Evolutionary conservation across 2,329 filamentous ascomycete species (phyloP).

Genomic region (Calonectria naviculata): DNA sequence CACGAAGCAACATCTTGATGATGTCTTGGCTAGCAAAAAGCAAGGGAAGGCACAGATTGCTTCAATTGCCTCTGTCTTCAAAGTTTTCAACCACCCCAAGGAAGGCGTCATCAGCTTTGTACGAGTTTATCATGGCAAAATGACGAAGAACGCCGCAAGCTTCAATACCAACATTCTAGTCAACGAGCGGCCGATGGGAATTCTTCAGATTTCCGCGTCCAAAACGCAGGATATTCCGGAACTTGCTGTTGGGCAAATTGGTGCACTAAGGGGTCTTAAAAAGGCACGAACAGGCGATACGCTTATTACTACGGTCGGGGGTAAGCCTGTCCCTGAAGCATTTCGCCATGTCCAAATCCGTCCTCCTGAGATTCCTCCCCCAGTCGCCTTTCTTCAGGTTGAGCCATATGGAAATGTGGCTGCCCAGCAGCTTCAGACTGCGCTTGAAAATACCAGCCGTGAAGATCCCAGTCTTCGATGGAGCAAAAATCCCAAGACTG

Average conservation of each 20-base stretch:
- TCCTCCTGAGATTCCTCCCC: conserved; percentile 89
- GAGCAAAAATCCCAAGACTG: conserved; percentile 86
- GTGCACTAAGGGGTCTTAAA: conserved; percentile 91
- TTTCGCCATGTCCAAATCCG: conserved; percentile 84
- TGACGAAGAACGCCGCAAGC: conserved; percentile 78
- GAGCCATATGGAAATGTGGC: conserved; percentile 83
- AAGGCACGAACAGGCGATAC: conserved; percentile 95
- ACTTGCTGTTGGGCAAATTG: conserved; percentile 89
- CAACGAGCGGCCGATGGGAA: conserved; percentile 82
- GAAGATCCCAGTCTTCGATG: conserved; percentile 95
- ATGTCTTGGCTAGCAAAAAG: conserved; percentile 56
- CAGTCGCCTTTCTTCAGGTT: conserved; percentile 96
- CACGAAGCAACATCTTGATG: conserved; percentile 49
- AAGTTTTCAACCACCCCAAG: conserved; percentile 89
- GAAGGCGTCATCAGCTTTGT: conserved; percentile 92
- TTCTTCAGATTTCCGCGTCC: conserved; percentile 90
- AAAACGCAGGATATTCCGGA: conserved; percentile 86
- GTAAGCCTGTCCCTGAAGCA: conserved; percentile 72
- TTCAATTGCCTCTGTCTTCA: conserved; percentile 81
- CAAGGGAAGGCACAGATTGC: conserved; percentile 49
- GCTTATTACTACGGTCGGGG: conserved; percentile 76
- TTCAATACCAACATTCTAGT: conserved; percentile 89
- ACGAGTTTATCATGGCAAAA: conserved; percentile 86
- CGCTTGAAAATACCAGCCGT: conserved; percentile 80
- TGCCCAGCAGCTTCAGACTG: conserved; percentile 82